A percentile compares a stretch with the other conserved stretches of the same genome.
Conservation (phyloP, 306 rosid genomes). For the Trichosanthes cucumerina region DNA sequence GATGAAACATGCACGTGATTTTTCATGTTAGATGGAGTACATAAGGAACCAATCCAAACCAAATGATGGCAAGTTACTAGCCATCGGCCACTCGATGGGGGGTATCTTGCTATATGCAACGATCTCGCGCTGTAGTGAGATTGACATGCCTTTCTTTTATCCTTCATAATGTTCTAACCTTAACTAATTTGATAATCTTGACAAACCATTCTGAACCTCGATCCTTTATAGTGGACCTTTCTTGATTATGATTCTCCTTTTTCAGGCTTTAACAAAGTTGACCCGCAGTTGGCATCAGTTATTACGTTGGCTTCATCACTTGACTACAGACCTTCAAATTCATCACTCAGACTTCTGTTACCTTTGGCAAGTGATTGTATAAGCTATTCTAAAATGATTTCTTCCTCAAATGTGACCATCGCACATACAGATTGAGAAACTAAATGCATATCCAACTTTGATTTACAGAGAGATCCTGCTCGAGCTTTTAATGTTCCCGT, state of each 20-base stretch:
- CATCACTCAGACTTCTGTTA: constrained; percentile 69
- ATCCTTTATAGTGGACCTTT: background rate
- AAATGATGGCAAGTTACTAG: constrained; percentile 63
- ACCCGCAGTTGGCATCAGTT: constrained; percentile 52
- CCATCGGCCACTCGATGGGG: constrained; percentile 96
- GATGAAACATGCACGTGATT: background rate
- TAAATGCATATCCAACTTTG: constrained; percentile 7
- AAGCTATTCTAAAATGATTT: constrained; percentile 8
- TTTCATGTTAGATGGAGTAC: constrained; percentile 56
- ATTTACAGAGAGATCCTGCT: constrained; percentile 53
- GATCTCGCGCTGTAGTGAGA: constrained; percentile 66
- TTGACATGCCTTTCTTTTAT: background rate
- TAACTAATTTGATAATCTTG: background rate
- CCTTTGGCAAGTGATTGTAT: constrained; percentile 63
- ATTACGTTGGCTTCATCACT: constrained; percentile 84
- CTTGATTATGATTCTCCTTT: background rate
- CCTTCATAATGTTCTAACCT: background rate
- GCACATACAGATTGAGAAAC: background rate
- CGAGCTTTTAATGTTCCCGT: constrained; percentile 62
- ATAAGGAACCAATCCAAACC: constrained; percentile 61
- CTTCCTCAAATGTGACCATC: background rate
- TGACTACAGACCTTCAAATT: constrained; percentile 61
- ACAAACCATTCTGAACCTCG: background rate
- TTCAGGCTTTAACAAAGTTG: constrained; percentile 48
- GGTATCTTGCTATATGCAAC: constrained; percentile 81